Conservation (phyloP, 2,329 filamentous ascomycete species). For the Thelonectria rubi region DNA sequence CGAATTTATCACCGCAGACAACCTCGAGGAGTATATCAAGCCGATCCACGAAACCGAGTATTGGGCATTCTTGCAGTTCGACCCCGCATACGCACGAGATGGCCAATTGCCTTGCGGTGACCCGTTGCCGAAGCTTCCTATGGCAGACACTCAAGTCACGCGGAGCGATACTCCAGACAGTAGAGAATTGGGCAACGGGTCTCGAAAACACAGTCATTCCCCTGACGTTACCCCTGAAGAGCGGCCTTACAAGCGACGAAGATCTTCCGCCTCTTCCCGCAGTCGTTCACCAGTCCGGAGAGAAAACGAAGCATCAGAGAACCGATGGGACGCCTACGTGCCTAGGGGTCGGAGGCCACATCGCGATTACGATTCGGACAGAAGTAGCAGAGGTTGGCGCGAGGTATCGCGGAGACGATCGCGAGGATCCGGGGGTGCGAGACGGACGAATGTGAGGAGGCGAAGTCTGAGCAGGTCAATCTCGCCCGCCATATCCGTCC, state of each 20-base stretch:
- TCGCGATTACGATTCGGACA: slow-evolving; percentile 27
- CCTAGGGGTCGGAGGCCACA: slow-evolving; percentile 25
- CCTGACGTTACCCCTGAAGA: slow-evolving; percentile 27
- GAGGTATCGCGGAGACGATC: slow-evolving; percentile 9
- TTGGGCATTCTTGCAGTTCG: slow-evolving; percentile 53
- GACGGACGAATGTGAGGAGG: slow-evolving; percentile 14
- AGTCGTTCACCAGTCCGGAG: slow-evolving; percentile 17
- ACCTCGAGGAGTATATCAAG: slow-evolving; percentile 53
- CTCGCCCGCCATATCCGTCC: slow-evolving; percentile 44
- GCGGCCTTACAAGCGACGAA: slow-evolving; percentile 33
- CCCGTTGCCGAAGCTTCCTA: slow-evolving; percentile 27
- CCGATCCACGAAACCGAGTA: slow-evolving; percentile 52
- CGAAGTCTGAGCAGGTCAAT: slow-evolving; percentile 38
- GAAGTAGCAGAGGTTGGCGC: slow-evolving; percentile 19
- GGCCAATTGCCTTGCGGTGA: slow-evolving; percentile 38
- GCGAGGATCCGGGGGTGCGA: slow-evolving; percentile 31
- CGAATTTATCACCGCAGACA: slow-evolving; percentile 54
- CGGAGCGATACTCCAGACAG: slow-evolving; percentile 32
- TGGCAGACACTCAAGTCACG: slow-evolving; percentile 14
- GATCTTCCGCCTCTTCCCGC: slow-evolving; percentile 30
- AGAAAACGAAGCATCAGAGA: slow-evolving; percentile 12
- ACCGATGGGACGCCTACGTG: slow-evolving; percentile 23
- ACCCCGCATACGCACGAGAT: slow-evolving; percentile 53
- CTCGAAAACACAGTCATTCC: slow-evolving; percentile 28
- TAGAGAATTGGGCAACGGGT: slow-evolving; percentile 28